Base-by-base conservation (phyloP, 768 basidiomycete genomes). In the Trametopsis cervina region DNA sequence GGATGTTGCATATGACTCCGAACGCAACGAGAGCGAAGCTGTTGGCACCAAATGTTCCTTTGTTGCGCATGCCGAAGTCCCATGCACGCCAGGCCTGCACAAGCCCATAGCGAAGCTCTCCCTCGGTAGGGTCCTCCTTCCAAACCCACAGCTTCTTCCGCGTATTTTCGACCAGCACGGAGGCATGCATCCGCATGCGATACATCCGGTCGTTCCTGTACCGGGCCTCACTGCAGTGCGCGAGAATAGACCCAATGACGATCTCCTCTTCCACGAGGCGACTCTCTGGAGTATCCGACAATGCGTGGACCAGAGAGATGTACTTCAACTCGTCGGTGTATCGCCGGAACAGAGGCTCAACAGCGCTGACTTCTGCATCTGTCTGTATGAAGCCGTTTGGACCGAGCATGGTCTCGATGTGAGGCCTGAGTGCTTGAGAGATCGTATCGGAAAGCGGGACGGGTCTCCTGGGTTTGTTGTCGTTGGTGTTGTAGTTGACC, bases 1-100 rank as follows among this genome's bases (percentile, higher is more conserved):
- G 15, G 7, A 33, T 42, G 84, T 77, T 46, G 85, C 71, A 24
- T 7, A 85, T 70, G 4, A 73, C 62, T 10, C 73, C 72, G 35
- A 89, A 66, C 0, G 78, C 77, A 41, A 89, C 70, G 38, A 90
- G 57, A 5, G 81, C 78, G 60, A 89, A 89, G 54, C 84, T 88
- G 47, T 77, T 71, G 4, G 62, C 60, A 4, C 63, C 65, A 20
- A 59, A 56, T 23, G 52, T 39, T 1, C 52, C 35, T 20, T 54
- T 59, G 43, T 71, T 68, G 36, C 67, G 57, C 38, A 73, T 68
- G 50, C 78, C 76, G 53, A 73, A 75, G 25, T 67, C 63, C 86
- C 85, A 90, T 7, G 78, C 80, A 6, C 61, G 64, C 87, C 86
- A 90, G 0, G 77, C 81, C 42, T 67, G 62, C 42, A 67, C 63